Evolutionary conservation across 805 yeast species (phyloP).

Genomic region (Priceomyces fermenticarens): DNA sequence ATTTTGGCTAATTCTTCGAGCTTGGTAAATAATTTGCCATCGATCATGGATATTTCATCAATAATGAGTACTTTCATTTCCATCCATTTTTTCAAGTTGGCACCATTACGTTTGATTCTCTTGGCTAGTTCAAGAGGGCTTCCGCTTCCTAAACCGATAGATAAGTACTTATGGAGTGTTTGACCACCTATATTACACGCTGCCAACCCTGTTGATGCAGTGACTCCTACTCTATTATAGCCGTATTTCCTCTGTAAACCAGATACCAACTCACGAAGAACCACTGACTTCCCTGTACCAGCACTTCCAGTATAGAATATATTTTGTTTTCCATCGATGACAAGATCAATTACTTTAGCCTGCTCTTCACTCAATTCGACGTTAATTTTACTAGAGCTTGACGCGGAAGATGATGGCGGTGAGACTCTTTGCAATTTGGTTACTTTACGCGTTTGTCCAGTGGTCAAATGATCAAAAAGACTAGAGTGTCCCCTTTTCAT

Average conservation of each 20-base stretch:
- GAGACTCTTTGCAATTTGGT: slow-evolving; percentile 11
- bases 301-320: slow-evolving; percentile 82
- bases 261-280: slow-evolving; percentile 60
- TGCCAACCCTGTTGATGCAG: slow-evolving; percentile 96
- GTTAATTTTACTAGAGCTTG: slow-evolving; percentile 4
- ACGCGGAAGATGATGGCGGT: slow-evolving; percentile 4
- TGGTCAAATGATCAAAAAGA: slow-evolving; percentile 14
- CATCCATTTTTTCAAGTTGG: slow-evolving; percentile 57
- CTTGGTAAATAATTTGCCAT: slow-evolving; percentile 72
- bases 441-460: slow-evolving; percentile 21
- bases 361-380: slow-evolving; percentile 39
- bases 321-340: slow-evolving; percentile 48
- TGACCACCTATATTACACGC: slow-evolving; percentile 92
- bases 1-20: slow-evolving; percentile 65
- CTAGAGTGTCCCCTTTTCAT: slow-evolving; percentile 20
- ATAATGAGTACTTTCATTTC: slow-evolving; percentile 68
- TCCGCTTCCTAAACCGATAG: slow-evolving; percentile 76
- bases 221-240: slow-evolving; percentile 62
- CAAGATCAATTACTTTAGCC: slow-evolving; percentile 44
- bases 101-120: slow-evolving; percentile 46
- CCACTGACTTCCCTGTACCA: slow-evolving; percentile 83
- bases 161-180: slow-evolving; percentile 82
- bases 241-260: slow-evolving; percentile 45
- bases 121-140: slow-evolving; percentile 43
- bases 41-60: slow-evolving; percentile 95